phyloP scores from a whole-genome alignment of 192 early-diverging fungal genomes.

The Linnemannia zychae region DNA sequence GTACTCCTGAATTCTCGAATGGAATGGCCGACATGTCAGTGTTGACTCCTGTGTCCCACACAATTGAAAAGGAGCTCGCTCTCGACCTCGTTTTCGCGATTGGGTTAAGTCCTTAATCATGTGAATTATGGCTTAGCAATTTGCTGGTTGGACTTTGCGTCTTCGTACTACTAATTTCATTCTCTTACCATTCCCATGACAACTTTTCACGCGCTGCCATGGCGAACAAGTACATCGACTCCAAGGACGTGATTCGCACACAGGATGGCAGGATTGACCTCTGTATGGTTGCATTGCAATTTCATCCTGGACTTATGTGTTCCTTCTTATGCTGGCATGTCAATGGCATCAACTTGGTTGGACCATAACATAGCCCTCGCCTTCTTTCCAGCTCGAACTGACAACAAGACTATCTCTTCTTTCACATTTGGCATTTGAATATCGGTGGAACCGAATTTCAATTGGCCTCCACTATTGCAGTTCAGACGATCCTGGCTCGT shows the following conservation, averaged over 20 bases:
- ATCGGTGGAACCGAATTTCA: neutral
- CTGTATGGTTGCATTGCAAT: slow-evolving; percentile 8
- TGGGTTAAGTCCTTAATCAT: too few species aligned
- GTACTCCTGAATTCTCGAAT: too few species aligned
- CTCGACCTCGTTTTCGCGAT: too few species aligned
- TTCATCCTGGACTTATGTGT: too few species aligned
- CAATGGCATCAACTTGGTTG: too few species aligned
- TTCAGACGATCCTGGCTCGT: slow-evolving; percentile 26
- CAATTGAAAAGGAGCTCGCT: too few species aligned
- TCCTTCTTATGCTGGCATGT: neutral
- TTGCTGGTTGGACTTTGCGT: too few species aligned
- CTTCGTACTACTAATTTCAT: too few species aligned
- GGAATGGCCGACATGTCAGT: too few species aligned
- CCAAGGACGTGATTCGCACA: slow-evolving; percentile 18
- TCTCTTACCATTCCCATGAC: too few species aligned
- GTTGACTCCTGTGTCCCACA: too few species aligned
- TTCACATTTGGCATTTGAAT: neutral
- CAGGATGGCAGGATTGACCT: slow-evolving; percentile 34
- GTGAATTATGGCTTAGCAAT: too few species aligned
- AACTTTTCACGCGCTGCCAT: neutral
- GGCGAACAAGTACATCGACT: slow-evolving; percentile 6
- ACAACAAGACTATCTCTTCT: neutral
- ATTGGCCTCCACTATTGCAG: neutral
- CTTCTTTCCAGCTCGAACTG: neutral
- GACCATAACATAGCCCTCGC: neutral